Evolutionary conservation across 108 stramenopile genomes (phyloP), one percentile per base, ranked within the genome.

Genomic region (Conticribra guillardii): DNA sequence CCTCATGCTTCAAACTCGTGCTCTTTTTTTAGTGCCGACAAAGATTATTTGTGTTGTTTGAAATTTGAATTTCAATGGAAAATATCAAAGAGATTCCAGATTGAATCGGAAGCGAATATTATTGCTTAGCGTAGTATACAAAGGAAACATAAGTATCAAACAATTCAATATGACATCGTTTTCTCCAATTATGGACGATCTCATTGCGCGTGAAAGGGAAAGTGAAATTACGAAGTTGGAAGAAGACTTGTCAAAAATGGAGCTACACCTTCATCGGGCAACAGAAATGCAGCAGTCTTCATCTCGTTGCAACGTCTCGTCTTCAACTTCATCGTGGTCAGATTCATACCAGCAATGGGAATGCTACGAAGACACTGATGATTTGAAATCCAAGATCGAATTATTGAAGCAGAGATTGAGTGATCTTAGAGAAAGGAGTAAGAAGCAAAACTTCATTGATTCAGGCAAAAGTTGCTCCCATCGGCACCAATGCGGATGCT

Each of bases 351-450:
- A 17, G 2, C 24, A 28, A 30, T 69, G 69, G 69, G 58, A 70
- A 4, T 31, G 23, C 26, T 70, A 60, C 47, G 21, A 27, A 22
- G 29, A 71, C 51, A 62, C 41, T n/a, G 70, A 71, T 0, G 70
- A 71, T 31, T 26, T 71, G 18, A 18, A 48, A 24, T 18, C 21
- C 31, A 50, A 70, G 14, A 37, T 70, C 8, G 24, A 60, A 18
- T 9, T 33, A 4, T 44, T 58, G 33, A 53, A 60, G 37, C 17
- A 33, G n/a, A 30, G 60, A 0, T 26, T 70, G 15, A n/a, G 9
- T 1, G 54, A 30, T 27, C 52, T 71, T 1, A 55, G 41, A 15
- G 70, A 62, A 23, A 62, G 41, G 41, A 71, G 51, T 3, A 46
- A 55, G n/a, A 44, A n/a, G 5, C 17, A 41, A 11, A 18, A 55